Conservation (phyloP, 2,329 filamentous ascomycete species). For the Curvularia hawaiiensis region DNA sequence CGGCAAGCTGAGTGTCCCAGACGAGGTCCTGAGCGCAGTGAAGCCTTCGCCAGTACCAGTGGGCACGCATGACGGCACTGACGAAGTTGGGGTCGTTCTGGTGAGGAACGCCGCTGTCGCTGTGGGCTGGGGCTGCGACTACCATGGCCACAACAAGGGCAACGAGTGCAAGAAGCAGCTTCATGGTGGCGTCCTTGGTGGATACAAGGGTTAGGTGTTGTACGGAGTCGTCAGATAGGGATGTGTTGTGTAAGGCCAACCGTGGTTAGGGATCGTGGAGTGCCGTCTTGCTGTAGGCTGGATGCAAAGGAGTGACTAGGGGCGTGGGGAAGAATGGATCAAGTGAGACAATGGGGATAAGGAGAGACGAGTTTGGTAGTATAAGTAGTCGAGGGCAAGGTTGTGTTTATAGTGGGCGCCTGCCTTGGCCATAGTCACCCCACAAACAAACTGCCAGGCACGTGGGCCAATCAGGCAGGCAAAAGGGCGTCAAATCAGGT, state of each 20-base stretch:
- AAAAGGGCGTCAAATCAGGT: neutral
- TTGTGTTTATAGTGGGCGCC: slow-evolving; percentile 14
- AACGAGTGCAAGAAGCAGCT: slow-evolving; percentile 27
- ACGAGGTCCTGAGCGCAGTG: slow-evolving; percentile 45
- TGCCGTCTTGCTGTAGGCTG: slow-evolving; percentile 16
- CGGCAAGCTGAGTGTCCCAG: slow-evolving; percentile 39
- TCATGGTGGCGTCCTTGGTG: slow-evolving; percentile 30
- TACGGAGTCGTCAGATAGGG: slow-evolving; percentile 8
- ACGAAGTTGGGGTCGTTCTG: slow-evolving; percentile 40
- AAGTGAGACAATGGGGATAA: slow-evolving; percentile 5
- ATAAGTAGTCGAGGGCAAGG: slow-evolving; percentile 21
- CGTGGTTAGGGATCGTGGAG: slow-evolving; percentile 23
- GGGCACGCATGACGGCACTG: slow-evolving; percentile 40
- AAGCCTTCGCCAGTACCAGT: slow-evolving; percentile 45
- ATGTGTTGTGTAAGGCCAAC: slow-evolving; percentile 16
- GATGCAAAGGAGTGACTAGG: slow-evolving; percentile 16
- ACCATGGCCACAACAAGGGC: slow-evolving; percentile 29
- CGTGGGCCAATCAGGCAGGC: slow-evolving; percentile 4
- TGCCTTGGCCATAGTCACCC: slow-evolving; percentile 19
- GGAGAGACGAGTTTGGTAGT: slow-evolving; percentile 1
- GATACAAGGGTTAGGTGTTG: slow-evolving; percentile 1
- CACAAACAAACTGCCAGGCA: slow-evolving; percentile 18
- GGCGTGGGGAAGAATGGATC: slow-evolving; percentile 9
- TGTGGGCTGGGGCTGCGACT: slow-evolving; percentile 28
- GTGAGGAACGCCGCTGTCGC: slow-evolving; percentile 29